Percentiles rank a stretch among this genome's conserved stretches.
phyloP scores from a whole-genome alignment of 805 yeast genomes.

The Hanseniaspora jakobsenii region DNA sequence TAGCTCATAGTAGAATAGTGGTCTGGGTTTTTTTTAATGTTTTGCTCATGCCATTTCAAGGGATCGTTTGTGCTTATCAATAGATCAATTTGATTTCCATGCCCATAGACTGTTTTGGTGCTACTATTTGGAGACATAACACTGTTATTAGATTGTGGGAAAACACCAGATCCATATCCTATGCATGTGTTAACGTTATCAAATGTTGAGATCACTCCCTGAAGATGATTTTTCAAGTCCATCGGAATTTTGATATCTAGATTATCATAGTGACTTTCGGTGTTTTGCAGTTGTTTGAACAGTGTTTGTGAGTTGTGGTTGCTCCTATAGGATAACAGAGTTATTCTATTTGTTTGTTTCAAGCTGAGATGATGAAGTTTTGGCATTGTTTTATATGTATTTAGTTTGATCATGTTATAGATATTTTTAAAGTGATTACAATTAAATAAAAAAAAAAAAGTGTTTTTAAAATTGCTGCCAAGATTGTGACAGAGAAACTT shows the following conservation, averaged over 20 bases:
- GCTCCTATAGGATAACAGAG: too few species aligned
- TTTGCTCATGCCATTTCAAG: slow-evolving; percentile 61
- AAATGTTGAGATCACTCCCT: slow-evolving; percentile 1
- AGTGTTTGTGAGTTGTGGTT: too few species aligned
- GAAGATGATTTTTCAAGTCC: slow-evolving; percentile 2
- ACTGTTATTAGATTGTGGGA: slow-evolving; percentile 9
- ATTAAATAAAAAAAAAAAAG: too few species aligned
- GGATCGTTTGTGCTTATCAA: slow-evolving; percentile 72
- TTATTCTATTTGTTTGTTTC: too few species aligned
- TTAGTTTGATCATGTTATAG: too few species aligned
- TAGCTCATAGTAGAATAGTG: slow-evolving; percentile 65
- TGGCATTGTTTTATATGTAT: too few species aligned
- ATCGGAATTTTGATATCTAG: slow-evolving; percentile 1
- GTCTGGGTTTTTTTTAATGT: slow-evolving; percentile 50
- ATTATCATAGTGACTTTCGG: not conserved
- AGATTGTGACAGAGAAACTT: too few species aligned
- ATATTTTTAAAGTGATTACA: too few species aligned
- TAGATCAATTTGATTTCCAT: slow-evolving; percentile 60
- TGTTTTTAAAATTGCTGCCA: too few species aligned
- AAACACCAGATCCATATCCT: slow-evolving; percentile 14
- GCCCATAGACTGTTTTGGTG: not conserved
- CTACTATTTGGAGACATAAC: too few species aligned
- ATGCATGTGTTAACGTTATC: slow-evolving; percentile 3
- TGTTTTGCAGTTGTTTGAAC: too few species aligned
- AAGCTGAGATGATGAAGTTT: too few species aligned